Percentiles rank a stretch among this genome's conserved stretches.
Conservation (phyloP, 1,284 basidiomycete genomes). For the Athelia psychrophila region DNA sequence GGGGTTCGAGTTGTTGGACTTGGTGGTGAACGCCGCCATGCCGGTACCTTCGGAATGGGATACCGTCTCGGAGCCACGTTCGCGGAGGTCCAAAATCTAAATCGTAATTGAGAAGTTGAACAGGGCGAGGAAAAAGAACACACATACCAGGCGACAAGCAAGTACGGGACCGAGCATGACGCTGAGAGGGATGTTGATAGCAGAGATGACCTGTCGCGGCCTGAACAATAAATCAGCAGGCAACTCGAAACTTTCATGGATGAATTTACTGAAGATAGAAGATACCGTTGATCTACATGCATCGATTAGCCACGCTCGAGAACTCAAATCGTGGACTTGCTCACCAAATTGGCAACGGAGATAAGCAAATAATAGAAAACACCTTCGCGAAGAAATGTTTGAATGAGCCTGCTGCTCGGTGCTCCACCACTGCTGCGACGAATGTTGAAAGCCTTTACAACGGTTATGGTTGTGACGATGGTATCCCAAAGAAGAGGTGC, state of each 20-base stretch:
- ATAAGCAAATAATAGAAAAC: constrained; percentile 81
- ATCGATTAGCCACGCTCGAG: constrained; percentile 1
- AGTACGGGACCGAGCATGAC: constrained; percentile 81
- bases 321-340: constrained; percentile 7
- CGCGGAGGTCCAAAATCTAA: constrained; percentile 73
- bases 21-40: constrained; percentile 57
- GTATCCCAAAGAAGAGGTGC: constrained; percentile 78
- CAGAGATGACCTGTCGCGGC: constrained; percentile 75
- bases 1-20: constrained; percentile 27
- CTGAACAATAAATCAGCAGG: constrained; percentile 31
- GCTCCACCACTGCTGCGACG: constrained; percentile 65
- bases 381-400: constrained; percentile 79
- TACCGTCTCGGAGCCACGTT: constrained; percentile 72
- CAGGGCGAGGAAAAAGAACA: background rate
- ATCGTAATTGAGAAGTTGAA: background rate
- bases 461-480: constrained; percentile 72
- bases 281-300: constrained; percentile 62
- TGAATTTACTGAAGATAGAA: constrained; percentile 73
- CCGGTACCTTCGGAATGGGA: constrained; percentile 65
- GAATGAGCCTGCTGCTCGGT: constrained; percentile 71
- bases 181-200: constrained; percentile 81
- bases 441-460: constrained; percentile 70
- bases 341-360: constrained; percentile 70
- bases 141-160: constrained; percentile 65
- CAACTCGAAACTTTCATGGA: background rate